Base-by-base conservation (phyloP, 768 basidiomycete species). In the Kwoniella newhampshirensis region DNA sequence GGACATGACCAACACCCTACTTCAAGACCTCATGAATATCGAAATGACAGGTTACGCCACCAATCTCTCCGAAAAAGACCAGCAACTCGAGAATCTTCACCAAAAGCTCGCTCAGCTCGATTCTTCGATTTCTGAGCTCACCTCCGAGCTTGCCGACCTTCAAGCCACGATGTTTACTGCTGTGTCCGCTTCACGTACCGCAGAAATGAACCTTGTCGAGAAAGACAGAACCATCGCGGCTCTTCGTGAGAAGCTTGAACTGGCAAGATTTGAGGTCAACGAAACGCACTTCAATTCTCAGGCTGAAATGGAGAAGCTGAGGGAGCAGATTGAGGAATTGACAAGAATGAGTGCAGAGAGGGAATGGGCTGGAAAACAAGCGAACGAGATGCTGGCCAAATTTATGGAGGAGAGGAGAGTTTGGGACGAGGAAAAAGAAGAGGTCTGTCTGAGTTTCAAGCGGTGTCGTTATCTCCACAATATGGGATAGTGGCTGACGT, bases 211-310 rank as follows among this genome's bases (percentile, higher is more conserved):
- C 12, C 23, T 44, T 8, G 27, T 57, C 3, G 51, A 63, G 28
- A 60, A 60, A 45, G 67, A 68, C 3, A 32, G 20, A 36, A 30
- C 30, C 12, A 48, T 68, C 20, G 25, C 35, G 25, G 57, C 42
- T 15, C 48, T 66, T 35, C 46, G 50, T 13, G 62, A 66, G n/a
- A 62, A 63, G 45, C 25, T 66, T 0, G 35, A 43, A 17, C 48
- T 63, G 13, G 39, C 50, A 18, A 52, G 54, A 20, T 70, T 52
- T 36, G 61, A 63, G 35, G 44, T 35, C 25, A 64, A 70, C 41
- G 69, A 70, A 46, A 47, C 13, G 39, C 32, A 30, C 4, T 53
- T 59, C 21, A 23, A 42, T 25, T 43, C 48, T 21, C 32, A 62
- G 37, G 46, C 32, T 15, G 48, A 66, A 28, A 55, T 70, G 23